These are phyloP conservation scores for Penicillium arizonense DNA, from an alignment of 495 filamentous ascomycete genomes.

Conservation along the genomic window DNA sequence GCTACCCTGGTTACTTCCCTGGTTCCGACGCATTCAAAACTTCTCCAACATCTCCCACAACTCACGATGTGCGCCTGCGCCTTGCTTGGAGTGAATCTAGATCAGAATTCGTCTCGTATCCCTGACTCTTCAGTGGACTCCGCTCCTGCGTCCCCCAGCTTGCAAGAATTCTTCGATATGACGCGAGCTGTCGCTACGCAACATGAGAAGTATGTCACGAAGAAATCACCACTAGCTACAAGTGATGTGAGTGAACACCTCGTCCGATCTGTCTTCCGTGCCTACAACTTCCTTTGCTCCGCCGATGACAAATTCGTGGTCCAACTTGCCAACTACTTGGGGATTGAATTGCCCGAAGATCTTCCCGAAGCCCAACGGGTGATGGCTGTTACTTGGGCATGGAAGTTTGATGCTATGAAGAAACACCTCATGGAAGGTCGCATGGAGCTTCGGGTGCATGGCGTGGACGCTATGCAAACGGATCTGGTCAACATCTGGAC, in stretches of 20 bases:
- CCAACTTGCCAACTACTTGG: slow-evolving; percentile 35
- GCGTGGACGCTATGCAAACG: slow-evolving; percentile 66
- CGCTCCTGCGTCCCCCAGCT: slow-evolving; percentile 12
- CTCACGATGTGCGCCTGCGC: no score
- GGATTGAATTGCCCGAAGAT: slow-evolving; percentile 39
- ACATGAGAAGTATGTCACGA: slow-evolving; percentile 36
- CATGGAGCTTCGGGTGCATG: slow-evolving; percentile 83
- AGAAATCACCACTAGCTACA: slow-evolving; percentile 39
- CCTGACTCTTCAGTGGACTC: slow-evolving; percentile 9
- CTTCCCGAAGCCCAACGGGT: slow-evolving; percentile 24
- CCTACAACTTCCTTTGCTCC: slow-evolving; percentile 25
- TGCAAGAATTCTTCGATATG: slow-evolving; percentile 26
- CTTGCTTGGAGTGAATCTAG: background rate
- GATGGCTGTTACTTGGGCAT: slow-evolving; percentile 55
- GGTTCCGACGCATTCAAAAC: no score
- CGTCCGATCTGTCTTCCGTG: slow-evolving; percentile 22
- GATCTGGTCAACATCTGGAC: slow-evolving; percentile 66
- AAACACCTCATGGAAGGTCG: slow-evolving; percentile 76
- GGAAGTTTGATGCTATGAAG: slow-evolving; percentile 67
- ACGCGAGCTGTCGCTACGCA: slow-evolving; percentile 29
- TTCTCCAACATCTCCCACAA: no score
- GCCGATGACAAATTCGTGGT: slow-evolving; percentile 21
- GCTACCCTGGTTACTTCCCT: no score
- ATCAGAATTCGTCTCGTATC: background rate
- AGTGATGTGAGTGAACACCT: slow-evolving; percentile 36